Evolutionary conservation across 192 early-diverging fungal species (phyloP).

Genomic region (Umbelopsis sp.): DNA sequence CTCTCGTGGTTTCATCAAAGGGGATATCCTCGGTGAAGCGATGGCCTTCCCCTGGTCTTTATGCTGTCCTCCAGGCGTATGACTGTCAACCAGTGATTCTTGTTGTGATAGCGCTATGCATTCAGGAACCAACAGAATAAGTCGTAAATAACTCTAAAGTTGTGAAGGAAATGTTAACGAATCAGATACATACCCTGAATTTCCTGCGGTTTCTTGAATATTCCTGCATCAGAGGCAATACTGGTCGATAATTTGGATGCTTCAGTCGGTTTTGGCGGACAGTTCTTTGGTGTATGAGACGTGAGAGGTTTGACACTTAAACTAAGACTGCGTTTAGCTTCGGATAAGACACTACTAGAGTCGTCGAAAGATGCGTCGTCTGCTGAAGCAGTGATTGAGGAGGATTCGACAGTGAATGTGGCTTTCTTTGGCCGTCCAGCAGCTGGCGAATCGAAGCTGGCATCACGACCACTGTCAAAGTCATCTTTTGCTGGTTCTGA

Average conservation of each 20-base stretch:
- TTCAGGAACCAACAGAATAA: too few relatives aligned
- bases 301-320: background rate
- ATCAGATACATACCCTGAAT: too few relatives aligned
- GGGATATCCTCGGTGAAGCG: background rate
- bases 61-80: too few relatives aligned
- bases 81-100: too few relatives aligned
- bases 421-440: background rate
- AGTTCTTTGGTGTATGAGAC: background rate
- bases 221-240: background rate
- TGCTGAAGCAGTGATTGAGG: background rate
- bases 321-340: background rate
- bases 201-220: too few relatives aligned
- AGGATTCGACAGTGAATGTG: constrained; percentile 1
- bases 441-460: background rate
- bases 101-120: too few relatives aligned
- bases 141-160: too few relatives aligned
- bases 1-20: background rate
- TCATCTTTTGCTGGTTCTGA: background rate
- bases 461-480: background rate
- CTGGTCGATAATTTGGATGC: background rate
- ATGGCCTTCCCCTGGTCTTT: background rate
- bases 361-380: background rate
- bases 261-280: background rate
- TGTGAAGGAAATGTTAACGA: too few relatives aligned
- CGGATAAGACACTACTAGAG: background rate